Percentiles rank a stretch among this genome's conserved stretches.
Conservation (phyloP, 768 basidiomycete species). For the Russula sp. region DNA sequence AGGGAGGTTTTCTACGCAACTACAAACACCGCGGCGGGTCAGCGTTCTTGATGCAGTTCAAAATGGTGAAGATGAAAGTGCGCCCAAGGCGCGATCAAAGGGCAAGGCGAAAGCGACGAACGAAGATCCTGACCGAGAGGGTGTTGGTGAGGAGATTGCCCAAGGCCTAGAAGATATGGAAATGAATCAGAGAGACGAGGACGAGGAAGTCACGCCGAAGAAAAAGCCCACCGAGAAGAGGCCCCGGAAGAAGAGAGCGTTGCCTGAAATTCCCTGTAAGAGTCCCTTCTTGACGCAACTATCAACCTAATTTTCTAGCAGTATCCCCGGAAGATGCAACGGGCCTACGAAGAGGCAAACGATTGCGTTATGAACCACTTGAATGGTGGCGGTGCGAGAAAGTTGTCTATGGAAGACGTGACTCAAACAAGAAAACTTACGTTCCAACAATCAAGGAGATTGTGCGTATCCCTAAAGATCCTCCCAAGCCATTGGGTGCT, state of each 20-base stretch:
- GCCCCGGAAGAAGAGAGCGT: constrained; percentile 14
- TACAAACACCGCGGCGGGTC: constrained; percentile 3
- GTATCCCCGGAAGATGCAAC: constrained; percentile 28
- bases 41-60: neutral
- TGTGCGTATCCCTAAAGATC: constrained; percentile 46
- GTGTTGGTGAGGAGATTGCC: constrained; percentile 38
- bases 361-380: constrained; percentile 64
- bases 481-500: constrained; percentile 39
- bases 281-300: neutral
- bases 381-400: constrained; percentile 94
- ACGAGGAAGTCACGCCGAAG: constrained; percentile 27
- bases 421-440: constrained; percentile 38
- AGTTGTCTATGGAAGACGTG: constrained; percentile 68
- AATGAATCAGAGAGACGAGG: constrained; percentile 24
- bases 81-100: constrained; percentile 23
- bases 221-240: constrained; percentile 1
- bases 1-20: neutral
- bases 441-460: constrained; percentile 66
- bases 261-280: constrained; percentile 4
- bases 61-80: neutral
- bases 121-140: constrained; percentile 17
- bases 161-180: constrained; percentile 29
- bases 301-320: constrained; percentile 1
- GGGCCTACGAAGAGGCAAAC: constrained; percentile 63
- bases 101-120: constrained; percentile 36